Conservation (phyloP, 2,329 filamentous ascomycete species). For the Botrytis elliptica region DNA sequence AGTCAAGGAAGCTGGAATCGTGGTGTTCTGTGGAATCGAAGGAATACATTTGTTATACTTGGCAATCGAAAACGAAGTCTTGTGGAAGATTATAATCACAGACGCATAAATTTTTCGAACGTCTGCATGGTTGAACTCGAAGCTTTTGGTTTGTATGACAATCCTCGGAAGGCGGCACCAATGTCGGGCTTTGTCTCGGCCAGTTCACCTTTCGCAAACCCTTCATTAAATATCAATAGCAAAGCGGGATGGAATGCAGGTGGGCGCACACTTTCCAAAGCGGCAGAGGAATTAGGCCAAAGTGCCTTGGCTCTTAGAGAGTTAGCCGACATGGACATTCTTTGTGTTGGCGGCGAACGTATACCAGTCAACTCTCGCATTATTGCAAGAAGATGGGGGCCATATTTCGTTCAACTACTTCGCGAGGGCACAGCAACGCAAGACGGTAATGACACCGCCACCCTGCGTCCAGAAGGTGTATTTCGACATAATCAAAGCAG, state of each 20-base stretch:
- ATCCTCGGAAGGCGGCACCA: slow-evolving; percentile 75
- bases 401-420: slow-evolving; percentile 90
- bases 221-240: slow-evolving; percentile 45
- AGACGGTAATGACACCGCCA: slow-evolving; percentile 72
- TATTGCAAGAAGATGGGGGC: slow-evolving; percentile 85
- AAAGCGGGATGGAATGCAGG: slow-evolving; percentile 68
- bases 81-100: slow-evolving; percentile 97
- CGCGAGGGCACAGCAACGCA: slow-evolving; percentile 70
- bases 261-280: slow-evolving; percentile 71
- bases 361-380: slow-evolving; percentile 93
- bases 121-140: slow-evolving; percentile 96
- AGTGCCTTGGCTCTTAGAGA: slow-evolving; percentile 78
- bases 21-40: slow-evolving; percentile 86
- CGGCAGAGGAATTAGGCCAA: slow-evolving; percentile 82
- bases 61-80: slow-evolving; percentile 91
- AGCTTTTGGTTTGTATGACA: slow-evolving; percentile 95
- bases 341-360: slow-evolving; percentile 85
- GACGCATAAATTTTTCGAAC: slow-evolving; percentile 95
- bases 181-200: slow-evolving; percentile 83
- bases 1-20: slow-evolving; percentile 98
- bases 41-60: slow-evolving; percentile 93
- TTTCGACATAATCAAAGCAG: slow-evolving; percentile 59
- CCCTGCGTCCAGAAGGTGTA: slow-evolving; percentile 62
- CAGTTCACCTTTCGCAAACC: slow-evolving; percentile 64
- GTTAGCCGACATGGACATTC: slow-evolving; percentile 92